Evolutionary conservation across 108 stramenopile species (phyloP).

Genomic region (Conticribra guillardii): DNA sequence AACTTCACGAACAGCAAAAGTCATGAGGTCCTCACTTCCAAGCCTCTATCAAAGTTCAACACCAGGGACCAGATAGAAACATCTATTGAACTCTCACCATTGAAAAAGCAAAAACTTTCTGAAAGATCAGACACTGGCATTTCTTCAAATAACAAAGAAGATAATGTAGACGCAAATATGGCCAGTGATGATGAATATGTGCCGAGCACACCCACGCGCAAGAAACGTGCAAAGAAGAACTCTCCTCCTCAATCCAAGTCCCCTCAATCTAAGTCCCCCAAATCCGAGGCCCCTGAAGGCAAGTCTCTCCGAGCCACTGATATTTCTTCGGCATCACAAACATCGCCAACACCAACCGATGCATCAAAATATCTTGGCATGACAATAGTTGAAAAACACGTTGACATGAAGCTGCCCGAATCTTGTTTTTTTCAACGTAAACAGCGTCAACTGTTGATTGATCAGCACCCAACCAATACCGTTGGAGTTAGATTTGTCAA

Average conservation of each 20-base stretch:
- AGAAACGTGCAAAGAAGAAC: neutral
- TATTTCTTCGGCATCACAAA: neutral
- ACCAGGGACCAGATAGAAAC: no score
- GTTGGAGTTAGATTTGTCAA: slow-evolving; percentile 10
- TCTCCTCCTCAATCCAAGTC: neutral
- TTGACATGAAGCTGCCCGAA: slow-evolving; percentile 26
- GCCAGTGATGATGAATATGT: neutral
- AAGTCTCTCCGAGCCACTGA: neutral
- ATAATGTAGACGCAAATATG: neutral
- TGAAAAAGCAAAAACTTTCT: no score
- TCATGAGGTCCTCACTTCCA: no score
- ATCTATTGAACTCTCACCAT: no score
- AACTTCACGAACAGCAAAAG: no score
- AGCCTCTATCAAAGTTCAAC: no score
- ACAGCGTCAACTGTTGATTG: slow-evolving; percentile 25
- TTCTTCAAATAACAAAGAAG: no score
- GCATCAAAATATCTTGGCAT: slow-evolving; percentile 19
- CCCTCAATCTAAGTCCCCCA: neutral
- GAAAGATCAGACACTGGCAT: no score
- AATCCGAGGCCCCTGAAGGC: slow-evolving; percentile 18
- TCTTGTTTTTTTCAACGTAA: slow-evolving; percentile 28
- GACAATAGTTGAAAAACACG: slow-evolving; percentile 20
- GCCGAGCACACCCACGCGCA: neutral
- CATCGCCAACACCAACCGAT: neutral
- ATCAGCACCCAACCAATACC: slow-evolving; percentile 15